Percentiles rank a stretch among this genome's conserved stretches.
Conservation (phyloP, 129 eudicot species). For the Heracleum sosnowskyi region DNA sequence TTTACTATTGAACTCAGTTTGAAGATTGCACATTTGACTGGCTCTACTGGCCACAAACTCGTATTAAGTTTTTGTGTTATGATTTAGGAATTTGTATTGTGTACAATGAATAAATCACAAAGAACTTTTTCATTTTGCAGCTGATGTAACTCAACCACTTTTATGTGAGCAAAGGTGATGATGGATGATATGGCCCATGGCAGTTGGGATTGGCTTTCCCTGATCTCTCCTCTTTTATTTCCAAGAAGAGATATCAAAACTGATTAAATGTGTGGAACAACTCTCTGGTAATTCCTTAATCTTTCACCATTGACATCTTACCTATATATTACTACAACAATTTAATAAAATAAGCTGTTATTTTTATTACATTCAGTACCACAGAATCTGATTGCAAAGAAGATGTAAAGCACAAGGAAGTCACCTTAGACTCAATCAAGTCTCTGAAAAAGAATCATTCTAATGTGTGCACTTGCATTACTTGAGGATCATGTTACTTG, state of each 20-base stretch:
- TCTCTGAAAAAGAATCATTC: no score
- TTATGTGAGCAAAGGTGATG: constrained; percentile 13
- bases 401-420: no score
- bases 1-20: constrained; percentile 41
- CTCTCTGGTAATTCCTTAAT: constrained; percentile 37
- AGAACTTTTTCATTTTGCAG: constrained; percentile 13
- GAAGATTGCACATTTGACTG: constrained; percentile 93
- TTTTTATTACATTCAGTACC: constrained; percentile 34
- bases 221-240: constrained; percentile 1
- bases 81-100: background rate
- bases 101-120: background rate
- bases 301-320: constrained; percentile 8
- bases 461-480: no score
- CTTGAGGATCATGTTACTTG: no score
- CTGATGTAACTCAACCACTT: constrained; percentile 23
- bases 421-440: no score
- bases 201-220: background rate
- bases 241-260: constrained; percentile 73
- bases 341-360: constrained; percentile 6
- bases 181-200: background rate
- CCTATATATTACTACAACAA: background rate
- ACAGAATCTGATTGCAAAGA: constrained; percentile 34
- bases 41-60: constrained; percentile 97
- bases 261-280: constrained; percentile 73
- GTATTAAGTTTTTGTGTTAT: constrained; percentile 10